These are phyloP conservation scores for Plantago coronopus DNA, from an alignment of 305 asterid species.

Conservation along the genomic window DNA sequence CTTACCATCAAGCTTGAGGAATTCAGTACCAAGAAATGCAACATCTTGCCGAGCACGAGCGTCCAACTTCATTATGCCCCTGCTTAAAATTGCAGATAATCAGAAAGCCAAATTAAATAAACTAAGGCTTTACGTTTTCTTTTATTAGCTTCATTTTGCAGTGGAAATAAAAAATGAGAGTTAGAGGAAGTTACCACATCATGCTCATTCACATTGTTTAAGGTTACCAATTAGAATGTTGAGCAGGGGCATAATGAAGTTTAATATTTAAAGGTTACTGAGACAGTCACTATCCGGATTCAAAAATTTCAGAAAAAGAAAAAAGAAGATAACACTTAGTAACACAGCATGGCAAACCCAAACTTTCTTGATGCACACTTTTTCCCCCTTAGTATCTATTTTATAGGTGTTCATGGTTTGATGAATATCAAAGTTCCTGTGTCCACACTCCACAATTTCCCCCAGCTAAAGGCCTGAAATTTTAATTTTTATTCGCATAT, in stretches of 20 bases:
- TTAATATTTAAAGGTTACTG: too few relatives aligned
- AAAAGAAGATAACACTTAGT: too few relatives aligned
- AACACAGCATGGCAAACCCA: not conserved
- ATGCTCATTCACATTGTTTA: not conserved
- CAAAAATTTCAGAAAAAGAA: too few relatives aligned
- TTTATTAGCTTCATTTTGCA: not conserved
- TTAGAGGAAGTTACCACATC: not conserved
- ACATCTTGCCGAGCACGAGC: slow-evolving; percentile 93
- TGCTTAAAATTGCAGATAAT: slow-evolving; percentile 28
- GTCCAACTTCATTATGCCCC: slow-evolving; percentile 77
- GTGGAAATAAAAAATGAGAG: not conserved
- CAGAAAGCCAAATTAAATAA: slow-evolving; percentile 9
- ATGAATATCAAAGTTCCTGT: not conserved
- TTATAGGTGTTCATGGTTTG: not conserved
- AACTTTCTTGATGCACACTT: not conserved
- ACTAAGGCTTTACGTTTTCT: slow-evolving; percentile 7
- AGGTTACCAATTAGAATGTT: too few relatives aligned
- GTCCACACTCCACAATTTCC: not conserved
- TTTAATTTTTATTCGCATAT: not conserved
- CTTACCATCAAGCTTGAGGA: slow-evolving; percentile 95
- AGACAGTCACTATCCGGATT: too few relatives aligned
- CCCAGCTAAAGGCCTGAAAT: not conserved
- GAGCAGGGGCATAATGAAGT: too few relatives aligned
- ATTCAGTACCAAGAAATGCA: slow-evolving; percentile 81
- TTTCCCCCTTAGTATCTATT: not conserved